These are phyloP conservation scores for Fusarium vanettenii DNA, from an alignment of 2,329 filamentous ascomycete genomes.

Conservation along the genomic window DNA sequence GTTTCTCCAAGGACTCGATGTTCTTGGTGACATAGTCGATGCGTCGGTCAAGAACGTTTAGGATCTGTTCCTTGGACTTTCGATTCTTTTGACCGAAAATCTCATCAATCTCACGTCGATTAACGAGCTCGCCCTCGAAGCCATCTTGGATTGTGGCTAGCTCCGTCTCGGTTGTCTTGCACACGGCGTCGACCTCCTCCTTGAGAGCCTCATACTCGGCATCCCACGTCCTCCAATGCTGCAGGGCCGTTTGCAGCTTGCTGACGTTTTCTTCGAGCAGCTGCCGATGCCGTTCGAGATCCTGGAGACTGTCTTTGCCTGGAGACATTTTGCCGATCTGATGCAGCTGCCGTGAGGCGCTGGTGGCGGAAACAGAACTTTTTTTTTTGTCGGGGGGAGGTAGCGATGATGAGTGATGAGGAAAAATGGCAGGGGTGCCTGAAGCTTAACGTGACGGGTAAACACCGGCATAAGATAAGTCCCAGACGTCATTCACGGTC, in stretches of 20 bases:
- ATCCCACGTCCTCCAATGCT: constrained; percentile 92
- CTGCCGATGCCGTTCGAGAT: constrained; percentile 79
- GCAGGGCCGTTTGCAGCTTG: constrained; percentile 78
- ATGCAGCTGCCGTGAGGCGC: constrained; percentile 11
- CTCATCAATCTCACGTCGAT: constrained; percentile 65
- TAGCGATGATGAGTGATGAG: constrained; percentile 28
- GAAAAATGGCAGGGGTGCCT: constrained; percentile 23
- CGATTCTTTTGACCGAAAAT: constrained; percentile 51
- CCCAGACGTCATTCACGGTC: not conserved
- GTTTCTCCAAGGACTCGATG: constrained; percentile 77
- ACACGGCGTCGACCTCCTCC: constrained; percentile 76
- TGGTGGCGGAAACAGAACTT: constrained; percentile 4
- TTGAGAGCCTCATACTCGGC: constrained; percentile 91
- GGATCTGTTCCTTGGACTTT: constrained; percentile 58
- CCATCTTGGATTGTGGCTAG: constrained; percentile 68
- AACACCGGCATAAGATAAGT: constrained; percentile 39
- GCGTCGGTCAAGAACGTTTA: constrained; percentile 74
- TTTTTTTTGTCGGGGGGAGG: not conserved
- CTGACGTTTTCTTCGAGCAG: constrained; percentile 79
- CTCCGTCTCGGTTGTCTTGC: constrained; percentile 57
- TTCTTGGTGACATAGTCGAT: constrained; percentile 93
- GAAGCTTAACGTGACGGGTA: constrained; percentile 28
- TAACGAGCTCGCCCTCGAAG: constrained; percentile 73
- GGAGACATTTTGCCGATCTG: constrained; percentile 51
- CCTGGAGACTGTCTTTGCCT: constrained; percentile 65